phyloP scores from a whole-genome alignment of 2,329 filamentous ascomycete species.

The Fusarium xylarioides region DNA sequence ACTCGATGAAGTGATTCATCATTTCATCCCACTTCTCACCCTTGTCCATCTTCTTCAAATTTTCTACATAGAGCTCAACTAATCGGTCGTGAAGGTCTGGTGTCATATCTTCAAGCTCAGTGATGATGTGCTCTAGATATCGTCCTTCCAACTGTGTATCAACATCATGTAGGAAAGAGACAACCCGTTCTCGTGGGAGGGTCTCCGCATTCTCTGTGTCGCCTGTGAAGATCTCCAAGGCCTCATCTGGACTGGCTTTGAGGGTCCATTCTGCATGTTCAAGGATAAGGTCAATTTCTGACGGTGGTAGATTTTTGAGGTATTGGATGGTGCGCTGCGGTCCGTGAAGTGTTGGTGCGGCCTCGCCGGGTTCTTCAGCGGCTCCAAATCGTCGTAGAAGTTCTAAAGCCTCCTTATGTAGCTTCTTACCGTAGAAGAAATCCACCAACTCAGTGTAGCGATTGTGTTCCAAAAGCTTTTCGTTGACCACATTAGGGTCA shows the following conservation, averaged over 20 bases:
- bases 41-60: constrained; percentile 57
- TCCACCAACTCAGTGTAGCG: constrained; percentile 96
- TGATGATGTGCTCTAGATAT: constrained; percentile 92
- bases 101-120: constrained; percentile 83
- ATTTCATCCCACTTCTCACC: constrained; percentile 64
- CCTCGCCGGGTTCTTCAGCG: constrained; percentile 59
- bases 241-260: constrained; percentile 73
- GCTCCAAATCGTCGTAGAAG: constrained; percentile 83
- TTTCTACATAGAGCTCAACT: constrained; percentile 73
- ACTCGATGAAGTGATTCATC: constrained; percentile 74
- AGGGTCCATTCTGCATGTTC: constrained; percentile 93
- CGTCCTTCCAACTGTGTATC: constrained; percentile 76
- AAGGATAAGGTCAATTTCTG: constrained; percentile 88
- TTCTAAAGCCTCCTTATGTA: constrained; percentile 87
- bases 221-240: constrained; percentile 92
- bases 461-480: constrained; percentile 86
- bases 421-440: constrained; percentile 93
- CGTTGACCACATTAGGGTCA: constrained; percentile 93
- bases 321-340: constrained; percentile 87
- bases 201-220: constrained; percentile 96
- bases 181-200: constrained; percentile 78
- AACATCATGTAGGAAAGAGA: constrained; percentile 76
- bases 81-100: constrained; percentile 89
- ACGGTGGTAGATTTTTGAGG: constrained; percentile 86
- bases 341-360: constrained; percentile 72